A percentile compares a stretch with the other conserved stretches of the same genome.
Evolutionary conservation across 176 grass and related monocot species (phyloP).

Genomic region (Musa schizocarpa): DNA sequence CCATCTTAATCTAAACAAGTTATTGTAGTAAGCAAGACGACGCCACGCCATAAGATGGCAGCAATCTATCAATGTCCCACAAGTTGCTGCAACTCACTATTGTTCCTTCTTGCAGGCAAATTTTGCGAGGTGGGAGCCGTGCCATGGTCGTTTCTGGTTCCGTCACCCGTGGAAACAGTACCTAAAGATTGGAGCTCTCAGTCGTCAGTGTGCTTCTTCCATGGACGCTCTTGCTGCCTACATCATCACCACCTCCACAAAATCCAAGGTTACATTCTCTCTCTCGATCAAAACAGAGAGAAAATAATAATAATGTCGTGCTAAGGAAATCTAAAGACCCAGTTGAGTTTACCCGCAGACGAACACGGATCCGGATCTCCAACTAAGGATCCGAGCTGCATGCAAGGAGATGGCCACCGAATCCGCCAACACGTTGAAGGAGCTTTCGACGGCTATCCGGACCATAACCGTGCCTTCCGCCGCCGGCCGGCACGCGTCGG

Average conservation of each 20-base stretch:
- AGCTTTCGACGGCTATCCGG: conserved; percentile 44
- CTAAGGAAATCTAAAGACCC: no score
- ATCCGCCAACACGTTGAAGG: conserved; percentile 54
- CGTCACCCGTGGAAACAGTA: conserved; percentile 76
- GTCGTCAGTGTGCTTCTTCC: conserved; percentile 68
- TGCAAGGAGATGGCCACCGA: conserved; percentile 60
- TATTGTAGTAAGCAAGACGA: no score
- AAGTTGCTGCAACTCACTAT: background rate
- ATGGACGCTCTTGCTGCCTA: conserved; percentile 68
- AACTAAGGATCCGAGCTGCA: conserved; percentile 25
- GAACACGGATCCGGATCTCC: conserved; percentile 35
- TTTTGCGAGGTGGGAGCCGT: conserved; percentile 83
- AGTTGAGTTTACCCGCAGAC: background rate
- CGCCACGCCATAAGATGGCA: background rate
- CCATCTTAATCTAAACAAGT: no score
- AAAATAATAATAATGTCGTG: conserved; percentile 9
- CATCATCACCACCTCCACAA: conserved; percentile 21
- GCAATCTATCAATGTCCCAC: background rate
- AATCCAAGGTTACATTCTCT: no score
- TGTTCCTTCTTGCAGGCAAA: conserved; percentile 41
- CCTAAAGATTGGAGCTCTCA: conserved; percentile 58
- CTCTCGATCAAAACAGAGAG: no score
- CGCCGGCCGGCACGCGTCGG: conserved; percentile 33
- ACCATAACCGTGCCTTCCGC: conserved; percentile 34
- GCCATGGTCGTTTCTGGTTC: conserved; percentile 66